Percentiles rank a stretch among this genome's conserved stretches.
Evolutionary conservation across 352 stramenopile genomes (phyloP).

Genomic region (Phytopythium chamaehyphon): DNA sequence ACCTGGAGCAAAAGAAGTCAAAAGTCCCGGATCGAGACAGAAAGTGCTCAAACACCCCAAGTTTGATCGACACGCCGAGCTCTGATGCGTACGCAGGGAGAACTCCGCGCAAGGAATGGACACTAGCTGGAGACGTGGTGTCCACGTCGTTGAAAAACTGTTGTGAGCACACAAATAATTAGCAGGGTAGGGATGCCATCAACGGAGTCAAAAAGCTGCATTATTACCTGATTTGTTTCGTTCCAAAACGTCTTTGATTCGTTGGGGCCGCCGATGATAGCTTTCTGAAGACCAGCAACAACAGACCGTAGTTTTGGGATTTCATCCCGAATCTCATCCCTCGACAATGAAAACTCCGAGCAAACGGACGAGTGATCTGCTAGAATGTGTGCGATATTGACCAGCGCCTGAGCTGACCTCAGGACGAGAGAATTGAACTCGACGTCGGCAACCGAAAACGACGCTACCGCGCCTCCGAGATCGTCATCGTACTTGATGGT

Average conservation of each 20-base stretch:
- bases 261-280: constrained; percentile 37
- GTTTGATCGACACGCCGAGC: constrained; percentile 46
- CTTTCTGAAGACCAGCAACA: constrained; percentile 22
- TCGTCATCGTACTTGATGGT: background rate
- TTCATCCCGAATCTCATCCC: constrained; percentile 40
- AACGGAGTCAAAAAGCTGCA: too few species aligned
- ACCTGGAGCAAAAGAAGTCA: constrained; percentile 71
- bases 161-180: background rate
- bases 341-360: constrained; percentile 33
- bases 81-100: constrained; percentile 51
- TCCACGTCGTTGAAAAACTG: constrained; percentile 55
- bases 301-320: constrained; percentile 26
- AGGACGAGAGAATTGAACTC: constrained; percentile 83
- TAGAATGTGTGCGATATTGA: constrained; percentile 64
- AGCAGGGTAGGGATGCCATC: too few species aligned
- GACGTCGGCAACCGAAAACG: constrained; percentile 60
- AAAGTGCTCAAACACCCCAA: constrained; percentile 68
- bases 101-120: constrained; percentile 51
- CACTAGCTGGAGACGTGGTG: constrained; percentile 13
- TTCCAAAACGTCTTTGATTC: constrained; percentile 60
- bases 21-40: constrained; percentile 53
- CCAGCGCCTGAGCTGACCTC: constrained; percentile 49
- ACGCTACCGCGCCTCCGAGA: background rate
- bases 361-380: constrained; percentile 58
- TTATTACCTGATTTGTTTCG: constrained; percentile 27